These are phyloP conservation scores for Boletus eberwhitei DNA, from an alignment of 768 basidiomycete species.

Conservation along the genomic window DNA sequence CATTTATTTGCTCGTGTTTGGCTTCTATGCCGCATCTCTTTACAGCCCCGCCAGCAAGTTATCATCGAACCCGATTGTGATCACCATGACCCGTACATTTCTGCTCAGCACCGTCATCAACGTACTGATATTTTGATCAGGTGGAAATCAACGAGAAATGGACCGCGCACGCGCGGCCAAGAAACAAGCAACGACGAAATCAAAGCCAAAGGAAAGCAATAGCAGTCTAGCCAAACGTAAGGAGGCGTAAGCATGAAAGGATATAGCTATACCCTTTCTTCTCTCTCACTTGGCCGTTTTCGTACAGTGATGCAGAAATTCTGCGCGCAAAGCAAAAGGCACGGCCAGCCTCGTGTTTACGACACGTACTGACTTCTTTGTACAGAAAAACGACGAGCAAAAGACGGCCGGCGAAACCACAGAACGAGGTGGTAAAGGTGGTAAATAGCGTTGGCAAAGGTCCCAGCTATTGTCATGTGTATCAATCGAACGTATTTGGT, in stretches of 20 bases:
- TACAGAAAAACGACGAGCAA: slow-evolving; percentile 56
- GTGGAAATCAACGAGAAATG: slow-evolving; percentile 79
- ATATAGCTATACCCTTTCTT: slow-evolving; percentile 13
- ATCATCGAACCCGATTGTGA: slow-evolving; percentile 8
- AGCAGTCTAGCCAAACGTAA: slow-evolving; percentile 61
- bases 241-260: slow-evolving; percentile 57
- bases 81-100: slow-evolving; percentile 54
- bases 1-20: slow-evolving; percentile 29
- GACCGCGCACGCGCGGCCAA: slow-evolving; percentile 75
- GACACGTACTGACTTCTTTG: too few relatives aligned
- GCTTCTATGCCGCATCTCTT: background rate
- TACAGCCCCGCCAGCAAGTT: background rate
- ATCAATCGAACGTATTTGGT: too few relatives aligned
- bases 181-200: slow-evolving; percentile 51
- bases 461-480: slow-evolving; percentile 2
- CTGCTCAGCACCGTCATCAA: background rate
- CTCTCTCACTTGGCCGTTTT: slow-evolving; percentile 25
- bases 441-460: slow-evolving; percentile 36
- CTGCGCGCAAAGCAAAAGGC: slow-evolving; percentile 80
- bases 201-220: slow-evolving; percentile 70
- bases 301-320: slow-evolving; percentile 67
- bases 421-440: slow-evolving; percentile 10
- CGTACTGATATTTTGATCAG: slow-evolving; percentile 38
- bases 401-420: slow-evolving; percentile 33
- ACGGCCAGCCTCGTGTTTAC: slow-evolving; percentile 19